These are phyloP conservation scores for Crucihimalaya himalaica DNA, from an alignment of 345 rosid genomes.

Conservation along the genomic window DNA sequence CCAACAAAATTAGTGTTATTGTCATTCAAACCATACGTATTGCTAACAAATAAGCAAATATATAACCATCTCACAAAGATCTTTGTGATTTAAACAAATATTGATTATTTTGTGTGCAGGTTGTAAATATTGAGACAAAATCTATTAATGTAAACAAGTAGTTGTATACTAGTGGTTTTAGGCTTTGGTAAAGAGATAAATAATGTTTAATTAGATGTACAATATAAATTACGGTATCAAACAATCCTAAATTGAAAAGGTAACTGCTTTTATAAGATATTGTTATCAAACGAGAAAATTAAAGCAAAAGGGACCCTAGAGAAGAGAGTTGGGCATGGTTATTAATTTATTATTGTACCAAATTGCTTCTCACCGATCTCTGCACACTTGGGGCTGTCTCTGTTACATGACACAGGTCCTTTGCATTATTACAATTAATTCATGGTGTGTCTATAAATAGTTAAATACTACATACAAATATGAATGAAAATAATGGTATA, in stretches of 20 bases:
- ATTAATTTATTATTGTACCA: conserved; percentile 2
- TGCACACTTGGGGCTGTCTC: conserved; percentile 36
- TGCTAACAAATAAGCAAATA: neutral
- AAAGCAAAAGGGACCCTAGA: conserved; percentile 31
- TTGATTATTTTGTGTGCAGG: neutral
- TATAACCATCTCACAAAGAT: neutral
- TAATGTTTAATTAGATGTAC: neutral
- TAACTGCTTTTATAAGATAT: neutral
- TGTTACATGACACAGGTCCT: conserved; percentile 27
- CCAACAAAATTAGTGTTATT: neutral
- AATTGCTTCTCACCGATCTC: conserved; percentile 36
- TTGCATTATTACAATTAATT: conserved; percentile 33
- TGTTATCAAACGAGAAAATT: neutral
- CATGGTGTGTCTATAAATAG: conserved; percentile 35
- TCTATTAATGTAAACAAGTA: neutral
- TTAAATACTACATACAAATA: neutral
- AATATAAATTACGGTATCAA: neutral
- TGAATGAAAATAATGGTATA: conserved; percentile 22
- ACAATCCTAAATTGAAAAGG: neutral
- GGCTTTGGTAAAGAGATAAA: neutral
- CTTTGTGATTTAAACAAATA: neutral
- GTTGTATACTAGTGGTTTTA: neutral
- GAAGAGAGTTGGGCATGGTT: conserved; percentile 29
- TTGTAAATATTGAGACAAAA: neutral
- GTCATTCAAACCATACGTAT: neutral